Evolutionary conservation across 306 rosid species (phyloP).

Genomic region (Trichosanthes truncata): DNA sequence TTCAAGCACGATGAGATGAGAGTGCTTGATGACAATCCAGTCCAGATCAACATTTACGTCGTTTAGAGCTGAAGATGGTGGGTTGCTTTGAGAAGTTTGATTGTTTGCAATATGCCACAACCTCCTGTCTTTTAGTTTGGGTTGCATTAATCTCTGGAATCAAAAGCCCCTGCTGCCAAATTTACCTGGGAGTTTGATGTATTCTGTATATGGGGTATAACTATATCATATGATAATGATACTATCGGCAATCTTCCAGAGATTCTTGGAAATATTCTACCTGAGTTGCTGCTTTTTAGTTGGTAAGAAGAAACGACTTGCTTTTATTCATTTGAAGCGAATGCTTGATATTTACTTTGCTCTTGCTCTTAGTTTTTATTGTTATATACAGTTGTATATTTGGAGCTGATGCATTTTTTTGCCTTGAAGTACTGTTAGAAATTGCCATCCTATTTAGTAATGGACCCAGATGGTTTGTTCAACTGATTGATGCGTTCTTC

Average conservation of each 20-base stretch:
- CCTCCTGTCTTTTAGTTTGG: conserved; percentile 42
- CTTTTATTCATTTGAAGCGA: conserved; percentile 38
- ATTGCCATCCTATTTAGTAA: conserved; percentile 35
- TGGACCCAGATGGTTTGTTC: conserved; percentile 59
- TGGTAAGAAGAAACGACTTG: conserved; percentile 74
- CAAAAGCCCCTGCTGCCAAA: conserved; percentile 56
- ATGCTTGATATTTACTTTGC: conserved; percentile 23
- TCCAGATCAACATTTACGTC: conserved; percentile 25
- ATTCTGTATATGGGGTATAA: conserved; percentile 55
- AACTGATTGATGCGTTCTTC: conserved; percentile 28
- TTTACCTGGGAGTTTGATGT: conserved; percentile 71
- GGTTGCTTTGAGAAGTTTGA: conserved; percentile 51
- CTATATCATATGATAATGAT: conserved; percentile 64
- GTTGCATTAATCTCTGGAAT: conserved; percentile 56
- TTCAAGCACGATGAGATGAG: conserved; percentile 30
- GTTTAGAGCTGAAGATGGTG: conserved; percentile 52
- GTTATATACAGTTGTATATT: conserved; percentile 12
- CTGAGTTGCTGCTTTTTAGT: conserved; percentile 97
- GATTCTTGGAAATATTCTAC: conserved; percentile 93
- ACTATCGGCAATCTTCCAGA: conserved; percentile 87
- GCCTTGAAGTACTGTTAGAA: conserved; percentile 45
- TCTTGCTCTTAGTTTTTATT: conserved; percentile 26
- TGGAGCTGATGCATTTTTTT: conserved; percentile 39
- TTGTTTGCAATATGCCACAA: conserved; percentile 45
- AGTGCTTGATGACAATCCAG: conserved; percentile 44